Evolutionary conservation across 192 early-diverging fungal genomes (phyloP).

Genomic region (Backusella circina): DNA sequence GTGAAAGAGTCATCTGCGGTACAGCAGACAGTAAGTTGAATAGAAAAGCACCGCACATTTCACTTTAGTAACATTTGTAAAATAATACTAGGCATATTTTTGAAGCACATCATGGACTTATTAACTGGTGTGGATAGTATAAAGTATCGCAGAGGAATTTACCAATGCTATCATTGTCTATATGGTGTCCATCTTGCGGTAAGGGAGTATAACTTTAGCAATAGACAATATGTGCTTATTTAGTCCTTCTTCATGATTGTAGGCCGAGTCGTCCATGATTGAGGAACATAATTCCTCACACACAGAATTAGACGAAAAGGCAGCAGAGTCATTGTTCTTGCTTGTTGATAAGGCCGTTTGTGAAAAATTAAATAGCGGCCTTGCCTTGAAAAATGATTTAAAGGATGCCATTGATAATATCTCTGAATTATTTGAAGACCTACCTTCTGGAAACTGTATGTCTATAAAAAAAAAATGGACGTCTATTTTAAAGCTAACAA

Average conservation of each 20-base stretch:
- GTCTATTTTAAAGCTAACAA: background rate
- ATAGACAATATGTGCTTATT: background rate
- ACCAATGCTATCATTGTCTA: constrained; percentile 67
- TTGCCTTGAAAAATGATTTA: constrained; percentile 52
- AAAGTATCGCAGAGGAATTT: constrained; percentile 46
- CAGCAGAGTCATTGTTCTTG: constrained; percentile 51
- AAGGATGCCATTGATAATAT: constrained; percentile 59
- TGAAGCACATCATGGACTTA: constrained; percentile 37
- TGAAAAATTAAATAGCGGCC: constrained; percentile 31
- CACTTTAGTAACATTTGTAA: background rate
- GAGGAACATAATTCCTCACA: constrained; percentile 51
- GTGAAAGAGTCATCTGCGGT: constrained; percentile 57
- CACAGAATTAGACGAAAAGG: constrained; percentile 46
- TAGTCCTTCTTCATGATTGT: background rate
- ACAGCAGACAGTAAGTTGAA: constrained; percentile 40
- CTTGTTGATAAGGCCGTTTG: constrained; percentile 42
- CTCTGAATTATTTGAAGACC: constrained; percentile 39
- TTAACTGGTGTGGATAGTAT: constrained; percentile 33
- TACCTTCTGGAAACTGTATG: constrained; percentile 50
- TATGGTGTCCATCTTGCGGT: constrained; percentile 58
- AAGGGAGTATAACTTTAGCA: constrained; percentile 14
- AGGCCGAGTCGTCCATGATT: constrained; percentile 45
- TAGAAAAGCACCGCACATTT: background rate
- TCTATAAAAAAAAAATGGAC: background rate
- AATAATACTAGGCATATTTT: constrained; percentile 46